Evolutionary conservation across 2,329 filamentous ascomycete species (phyloP).

Genomic region (Incumbomyces delicatus): DNA sequence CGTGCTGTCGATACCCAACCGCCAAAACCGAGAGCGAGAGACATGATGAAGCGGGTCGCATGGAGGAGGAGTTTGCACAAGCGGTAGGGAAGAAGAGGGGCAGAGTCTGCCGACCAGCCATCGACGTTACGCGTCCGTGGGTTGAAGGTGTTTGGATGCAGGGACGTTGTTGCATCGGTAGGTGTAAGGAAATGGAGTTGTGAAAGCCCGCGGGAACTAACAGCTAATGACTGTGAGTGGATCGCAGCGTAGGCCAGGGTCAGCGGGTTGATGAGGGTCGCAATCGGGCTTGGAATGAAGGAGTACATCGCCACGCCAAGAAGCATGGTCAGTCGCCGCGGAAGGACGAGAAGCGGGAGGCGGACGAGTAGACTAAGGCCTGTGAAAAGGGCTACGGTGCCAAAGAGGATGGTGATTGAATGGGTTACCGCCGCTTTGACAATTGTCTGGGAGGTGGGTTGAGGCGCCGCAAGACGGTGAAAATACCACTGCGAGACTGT

Average conservation of each 20-base stretch:
- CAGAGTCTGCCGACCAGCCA: conserved; percentile 27
- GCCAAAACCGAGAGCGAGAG: conserved; percentile 77
- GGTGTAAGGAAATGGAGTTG: conserved; percentile 73
- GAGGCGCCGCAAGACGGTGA: conserved; percentile 72
- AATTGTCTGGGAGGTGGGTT: conserved; percentile 67
- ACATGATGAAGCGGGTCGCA: conserved; percentile 84
- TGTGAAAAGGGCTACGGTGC: conserved; percentile 82
- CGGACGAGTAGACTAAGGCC: conserved; percentile 71
- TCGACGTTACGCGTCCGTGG: conserved; percentile 11
- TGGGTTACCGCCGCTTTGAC: conserved; percentile 75
- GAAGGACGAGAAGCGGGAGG: conserved; percentile 74
- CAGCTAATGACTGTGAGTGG: conserved; percentile 71
- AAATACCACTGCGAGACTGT: conserved; percentile 99
- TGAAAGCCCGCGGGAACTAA: conserved; percentile 67
- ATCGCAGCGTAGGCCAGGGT: conserved; percentile 90
- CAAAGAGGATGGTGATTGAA: conserved; percentile 76
- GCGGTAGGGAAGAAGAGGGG: conserved; percentile 70
- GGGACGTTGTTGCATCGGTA: conserved; percentile 61
- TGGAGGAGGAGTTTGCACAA: conserved; percentile 86
- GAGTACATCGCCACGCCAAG: conserved; percentile 64
- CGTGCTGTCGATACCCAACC: conserved; percentile 94
- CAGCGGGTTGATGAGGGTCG: conserved; percentile 79
- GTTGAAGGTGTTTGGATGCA: conserved; percentile 36
- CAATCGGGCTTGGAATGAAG: conserved; percentile 74
- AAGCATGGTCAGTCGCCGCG: conserved; percentile 60